A percentile compares a stretch with the other conserved stretches of the same genome.
These are phyloP conservation scores for Spinacia oleracea DNA, from an alignment of 179 eudicot species.

Conservation along the genomic window DNA sequence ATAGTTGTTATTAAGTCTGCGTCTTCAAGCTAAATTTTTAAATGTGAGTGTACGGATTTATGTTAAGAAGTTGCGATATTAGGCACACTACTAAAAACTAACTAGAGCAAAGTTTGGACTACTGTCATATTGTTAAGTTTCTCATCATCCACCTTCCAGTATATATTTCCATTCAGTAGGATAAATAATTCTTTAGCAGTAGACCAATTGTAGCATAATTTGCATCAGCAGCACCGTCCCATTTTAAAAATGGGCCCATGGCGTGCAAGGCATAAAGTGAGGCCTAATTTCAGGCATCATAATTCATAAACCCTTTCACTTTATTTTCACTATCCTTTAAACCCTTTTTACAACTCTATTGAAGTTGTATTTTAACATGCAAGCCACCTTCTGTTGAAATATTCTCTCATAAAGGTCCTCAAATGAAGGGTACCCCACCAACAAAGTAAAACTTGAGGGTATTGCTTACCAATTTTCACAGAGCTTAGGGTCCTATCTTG, in stretches of 20 bases:
- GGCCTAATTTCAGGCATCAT: conserved; percentile 26
- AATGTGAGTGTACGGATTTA: too few relatives aligned
- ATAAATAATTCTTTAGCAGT: neutral
- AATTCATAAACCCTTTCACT: conserved; percentile 9
- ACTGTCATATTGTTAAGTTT: neutral
- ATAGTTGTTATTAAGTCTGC: too few relatives aligned
- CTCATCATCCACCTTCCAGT: conserved; percentile 31
- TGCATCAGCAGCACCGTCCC: conserved; percentile 34
- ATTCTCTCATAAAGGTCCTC: conserved; percentile 9
- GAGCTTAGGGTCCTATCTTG: neutral
- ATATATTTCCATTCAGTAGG: neutral
- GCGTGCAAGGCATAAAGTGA: conserved; percentile 37
- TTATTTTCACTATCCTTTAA: neutral
- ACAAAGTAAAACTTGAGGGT: neutral
- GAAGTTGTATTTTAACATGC: conserved; percentile 24
- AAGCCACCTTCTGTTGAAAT: conserved; percentile 24
- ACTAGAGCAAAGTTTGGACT: neutral
- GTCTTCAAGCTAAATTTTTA: too few relatives aligned
- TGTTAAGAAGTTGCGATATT: neutral
- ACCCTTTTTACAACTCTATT: conserved; percentile 17
- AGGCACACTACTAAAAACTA: neutral
- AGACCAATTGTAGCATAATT: neutral
- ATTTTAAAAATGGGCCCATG: conserved; percentile 27
- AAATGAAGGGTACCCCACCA: conserved; percentile 25
- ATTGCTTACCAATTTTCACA: conserved; percentile 3